Evolutionary conservation across 139 green algal species (phyloP), one percentile per base, ranked within the genome.

Genomic region (Haematococcus lacustris): DNA sequence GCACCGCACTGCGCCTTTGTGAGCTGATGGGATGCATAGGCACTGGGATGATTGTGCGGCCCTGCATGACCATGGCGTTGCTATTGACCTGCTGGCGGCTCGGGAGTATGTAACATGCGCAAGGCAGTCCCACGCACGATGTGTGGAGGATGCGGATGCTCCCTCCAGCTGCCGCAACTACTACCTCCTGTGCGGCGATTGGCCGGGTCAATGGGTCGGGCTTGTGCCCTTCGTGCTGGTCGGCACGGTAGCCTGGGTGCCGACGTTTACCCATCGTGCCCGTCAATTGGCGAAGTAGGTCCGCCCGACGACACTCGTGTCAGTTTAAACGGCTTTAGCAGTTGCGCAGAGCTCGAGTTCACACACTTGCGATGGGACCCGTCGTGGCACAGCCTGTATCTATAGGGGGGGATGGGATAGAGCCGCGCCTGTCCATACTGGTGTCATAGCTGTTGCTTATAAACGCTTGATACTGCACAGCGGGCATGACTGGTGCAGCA

Each of bases 1-100:
- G 1, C 71, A 78, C 2, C 83, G 74, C 0, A 90, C 61, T 2
- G 80, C 57, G 17, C 66, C 76, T 28, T 66, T 68, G 47, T 80
- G 75, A 13, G 13, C 43, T 3, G n/a, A 17, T 34, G 40, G 43
- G 1, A 43, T 72, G 41, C 41, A 61, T 17, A 33, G 3, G 39
- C 35, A 51, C 5, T 34, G 4, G 7, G 4, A n/a, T 51, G 37
- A 3, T 33, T 30, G 38, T 53, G 63, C 51, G 37, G 23, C 34
- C 5, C 38, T 28, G 2, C 28, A n/a, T 39, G 38, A 34, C 2
- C 3, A 60, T 28, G 28, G 3, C 30, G 26, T 59, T 4, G 38
- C 37, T 57, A 4, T 30, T 38, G 13, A 4, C 3, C 13, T 30
- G 38, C 64, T 26, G 2, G 64, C 13, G 53, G 21, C 13, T 9